Base-by-base conservation (phyloP, 1,284 basidiomycete genomes). In the Ganoderma multipileum region DNA sequence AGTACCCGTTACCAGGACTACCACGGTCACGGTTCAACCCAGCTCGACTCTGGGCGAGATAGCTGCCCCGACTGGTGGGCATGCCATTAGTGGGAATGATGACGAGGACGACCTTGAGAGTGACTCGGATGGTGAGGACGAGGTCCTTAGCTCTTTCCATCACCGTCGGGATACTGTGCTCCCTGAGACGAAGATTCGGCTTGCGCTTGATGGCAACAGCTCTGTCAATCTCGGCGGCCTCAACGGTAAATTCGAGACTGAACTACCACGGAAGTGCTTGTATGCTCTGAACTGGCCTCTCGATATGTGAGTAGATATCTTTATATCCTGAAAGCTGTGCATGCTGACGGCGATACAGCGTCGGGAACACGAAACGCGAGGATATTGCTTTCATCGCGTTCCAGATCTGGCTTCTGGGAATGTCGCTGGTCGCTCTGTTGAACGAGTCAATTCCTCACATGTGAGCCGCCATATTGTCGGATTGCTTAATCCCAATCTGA, bases 371-470 rank as follows among this genome's bases (percentile, higher is more conserved):
- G 26, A 87, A 92, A 75, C 89, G 93, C 30, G 92, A 94, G 76
- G 93, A 94, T 74, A 80, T 92, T 68, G 85, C 90, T 18, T 93
- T 94, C 77, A 89, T 94, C 61, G 84, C 85, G 12, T 95, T 94
- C 81, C 91, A 94, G 73, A 81, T 92, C 67, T 94, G 93, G 93
- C 87, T 93, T 1, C 81, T 94, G 28, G 91, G 90, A 44, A 91
- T 94, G 89, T 93, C 92, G 4, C 73, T 91, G 50, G 90, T 93
- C 58, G 93, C 92, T 5, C 79, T 94, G 59, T 79, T 93, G 64
- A 93, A 94, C 76, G 92, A 94, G 79, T 94, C 92, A 0, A 91
- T 94, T 65, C 92, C 92, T 6, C 93, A 95, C 72, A 89, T 90
- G 82, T 84, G 75, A 68, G 85, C 73, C n/a, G 20, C 39, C n/a